Evolutionary conservation across 1,139 yeast species (phyloP).

Genomic region (Suzukiozyma palmioleophila): DNA sequence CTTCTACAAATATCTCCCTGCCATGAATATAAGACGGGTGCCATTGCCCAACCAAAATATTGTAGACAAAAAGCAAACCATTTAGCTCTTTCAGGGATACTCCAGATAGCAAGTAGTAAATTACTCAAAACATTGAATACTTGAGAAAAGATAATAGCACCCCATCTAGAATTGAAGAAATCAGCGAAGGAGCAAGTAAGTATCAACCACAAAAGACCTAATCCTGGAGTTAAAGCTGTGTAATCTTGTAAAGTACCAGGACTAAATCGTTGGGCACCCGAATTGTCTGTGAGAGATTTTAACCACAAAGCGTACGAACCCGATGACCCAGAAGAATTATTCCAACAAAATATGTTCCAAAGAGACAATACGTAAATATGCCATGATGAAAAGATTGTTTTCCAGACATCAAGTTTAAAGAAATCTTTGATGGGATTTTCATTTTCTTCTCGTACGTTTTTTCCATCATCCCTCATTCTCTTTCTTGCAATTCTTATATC

Average conservation of each 20-base stretch:
- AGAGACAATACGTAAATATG: conserved; percentile 46
- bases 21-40: conserved; percentile 46
- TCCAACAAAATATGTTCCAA: conserved; percentile 64
- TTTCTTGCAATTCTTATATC: conserved; percentile 60
- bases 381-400: conserved; percentile 48
- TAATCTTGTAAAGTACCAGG: conserved; percentile 35
- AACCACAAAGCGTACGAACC: conserved; percentile 52
- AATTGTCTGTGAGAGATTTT: conserved; percentile 24
- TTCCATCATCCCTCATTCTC: conserved; percentile 46
- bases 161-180: conserved; percentile 50
- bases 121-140: conserved; percentile 38
- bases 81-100: conserved; percentile 39
- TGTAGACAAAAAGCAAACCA: conserved; percentile 48
- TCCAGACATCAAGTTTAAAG: conserved; percentile 40
- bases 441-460: conserved; percentile 23
- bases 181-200: conserved; percentile 43
- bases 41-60: conserved; percentile 49
- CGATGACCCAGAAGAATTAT: conserved; percentile 43
- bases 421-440: conserved; percentile 26
- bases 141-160: conserved; percentile 54
- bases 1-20: conserved; percentile 42
- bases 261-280: conserved; percentile 23
- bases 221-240: conserved; percentile 42
- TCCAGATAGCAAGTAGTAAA: conserved; percentile 42
- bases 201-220: conserved; percentile 38